Base-by-base conservation (phyloP, 352 stramenopile species). In the Globisporangium cederbergense region DNA sequence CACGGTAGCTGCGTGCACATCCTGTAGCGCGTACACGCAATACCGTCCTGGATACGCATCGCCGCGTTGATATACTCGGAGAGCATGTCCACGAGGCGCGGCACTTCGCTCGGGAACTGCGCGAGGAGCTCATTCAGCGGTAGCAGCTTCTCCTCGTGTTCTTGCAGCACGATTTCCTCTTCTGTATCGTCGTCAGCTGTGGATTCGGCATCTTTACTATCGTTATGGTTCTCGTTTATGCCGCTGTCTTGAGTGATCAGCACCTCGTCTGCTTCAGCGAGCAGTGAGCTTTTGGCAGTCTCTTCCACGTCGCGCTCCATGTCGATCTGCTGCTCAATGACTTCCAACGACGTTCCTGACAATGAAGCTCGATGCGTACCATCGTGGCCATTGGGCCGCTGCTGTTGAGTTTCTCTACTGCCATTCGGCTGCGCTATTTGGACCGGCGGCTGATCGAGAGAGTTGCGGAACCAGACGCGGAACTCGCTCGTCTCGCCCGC, bases 61-160 rank as follows among this genome's bases (percentile, higher is more conserved):
- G 73, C 73, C 0, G 62, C 68, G 58, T 76, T 56, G 43, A 72
- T 78, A 30, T 77, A 67, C 51, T 78, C 74, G 2, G 74, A 68
- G 7, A 81, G 74, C 20, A 65, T 58, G 38, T 81, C 74, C 25
- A 75, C 20, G 46, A 78, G 56, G 7, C 25, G 57, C 4, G 52
- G 34, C n/a, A 73, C 69, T 14, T 72, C 65, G 0, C 68, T 70
- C 3, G 68, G 62, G 8, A 72, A 57, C 10, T 54, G 65, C 25
- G 65, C 59, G 13, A 81, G 60, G 6, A 77, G 64, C 5, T 71
- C 68, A 51, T 77, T 63, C 2, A 81, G 63, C 32, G 56, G 47
- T 20, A 64, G 16, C 8, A 60, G 30, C 28, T 59, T 64, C 13
- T 50, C 49, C 2, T 60, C 47, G 11, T 25, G n/a, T 3, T 22